A percentile compares a stretch with the other conserved stretches of the same genome.
Conservation (phyloP, 2,329 filamentous ascomycete species). For the Penicillium sp. region DNA sequence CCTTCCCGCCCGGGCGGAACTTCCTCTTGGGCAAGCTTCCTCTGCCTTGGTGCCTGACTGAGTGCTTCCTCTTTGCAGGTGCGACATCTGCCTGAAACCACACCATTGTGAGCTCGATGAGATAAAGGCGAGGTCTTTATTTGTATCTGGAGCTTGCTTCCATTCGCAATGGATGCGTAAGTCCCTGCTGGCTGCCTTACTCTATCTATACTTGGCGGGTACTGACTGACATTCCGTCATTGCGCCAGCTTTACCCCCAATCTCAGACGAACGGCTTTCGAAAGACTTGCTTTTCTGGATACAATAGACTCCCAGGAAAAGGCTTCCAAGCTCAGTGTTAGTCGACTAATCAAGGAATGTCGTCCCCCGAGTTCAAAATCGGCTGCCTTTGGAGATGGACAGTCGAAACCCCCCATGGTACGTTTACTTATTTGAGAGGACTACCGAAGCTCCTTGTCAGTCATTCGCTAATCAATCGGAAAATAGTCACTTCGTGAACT, state of each 20-base stretch:
- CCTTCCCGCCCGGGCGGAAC: too few relatives aligned
- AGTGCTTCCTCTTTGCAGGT: neutral
- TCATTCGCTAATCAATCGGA: conserved; percentile 15
- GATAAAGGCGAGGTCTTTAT: neutral
- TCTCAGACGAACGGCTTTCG: conserved; percentile 40
- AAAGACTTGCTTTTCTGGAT: conserved; percentile 39
- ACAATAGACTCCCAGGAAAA: conserved; percentile 24
- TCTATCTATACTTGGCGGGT: neutral
- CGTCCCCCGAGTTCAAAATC: neutral
- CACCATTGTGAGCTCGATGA: neutral
- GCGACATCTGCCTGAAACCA: neutral
- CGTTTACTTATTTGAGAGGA: conserved; percentile 9
- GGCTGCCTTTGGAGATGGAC: conserved; percentile 13
- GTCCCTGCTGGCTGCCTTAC: too few relatives aligned
- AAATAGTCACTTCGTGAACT: conserved; percentile 78
- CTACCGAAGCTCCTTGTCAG: neutral
- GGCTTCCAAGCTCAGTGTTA: conserved; percentile 4
- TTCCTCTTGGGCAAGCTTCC: too few relatives aligned
- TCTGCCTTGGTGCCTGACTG: too few relatives aligned
- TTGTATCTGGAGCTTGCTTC: neutral
- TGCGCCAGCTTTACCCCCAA: conserved; percentile 26
- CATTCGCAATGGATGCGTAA: conserved; percentile 24
- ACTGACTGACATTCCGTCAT: conserved; percentile 5
- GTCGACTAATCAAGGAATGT: conserved; percentile 8
- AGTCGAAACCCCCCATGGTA: conserved; percentile 36